These are phyloP conservation scores for Saccharomycopsis guyanensis DNA, from an alignment of 805 yeast species.

Conservation along the genomic window DNA sequence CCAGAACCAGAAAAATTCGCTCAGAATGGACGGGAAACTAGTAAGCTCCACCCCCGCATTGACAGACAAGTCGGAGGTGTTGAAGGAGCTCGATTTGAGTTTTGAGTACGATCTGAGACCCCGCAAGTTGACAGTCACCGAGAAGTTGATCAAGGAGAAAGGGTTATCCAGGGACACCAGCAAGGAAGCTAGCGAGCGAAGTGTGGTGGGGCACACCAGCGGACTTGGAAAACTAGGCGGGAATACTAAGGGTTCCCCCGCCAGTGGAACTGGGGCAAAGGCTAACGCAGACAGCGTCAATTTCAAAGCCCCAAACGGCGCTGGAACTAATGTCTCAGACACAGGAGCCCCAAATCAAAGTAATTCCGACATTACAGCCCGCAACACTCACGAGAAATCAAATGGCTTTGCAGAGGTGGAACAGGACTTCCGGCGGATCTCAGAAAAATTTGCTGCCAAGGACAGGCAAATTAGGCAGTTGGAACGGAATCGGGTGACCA, in stretches of 20 bases:
- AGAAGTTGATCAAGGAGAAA: conserved; percentile 4
- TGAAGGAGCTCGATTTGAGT: neutral
- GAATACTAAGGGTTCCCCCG: too few species aligned
- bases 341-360: too few species aligned
- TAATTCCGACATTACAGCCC: too few species aligned
- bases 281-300: too few species aligned
- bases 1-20: neutral
- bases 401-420: too few species aligned
- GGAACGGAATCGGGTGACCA: neutral
- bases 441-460: neutral
- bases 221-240: too few species aligned
- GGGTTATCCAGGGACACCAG: neutral
- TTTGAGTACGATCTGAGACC: neutral
- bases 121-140: conserved; percentile 6
- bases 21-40: neutral
- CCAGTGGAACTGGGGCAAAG: too few species aligned
- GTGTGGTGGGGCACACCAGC: too few species aligned
- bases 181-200: neutral
- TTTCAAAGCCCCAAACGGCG: too few species aligned
- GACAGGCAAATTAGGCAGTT: neutral
- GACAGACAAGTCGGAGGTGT: neutral
- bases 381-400: too few species aligned
- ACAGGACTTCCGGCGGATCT: conserved; percentile 1
- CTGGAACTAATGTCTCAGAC: too few species aligned
- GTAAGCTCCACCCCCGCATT: conserved; percentile 11